phyloP scores from a whole-genome alignment of 495 filamentous ascomycete species.

The Annulohypoxylon maeteangense region DNA sequence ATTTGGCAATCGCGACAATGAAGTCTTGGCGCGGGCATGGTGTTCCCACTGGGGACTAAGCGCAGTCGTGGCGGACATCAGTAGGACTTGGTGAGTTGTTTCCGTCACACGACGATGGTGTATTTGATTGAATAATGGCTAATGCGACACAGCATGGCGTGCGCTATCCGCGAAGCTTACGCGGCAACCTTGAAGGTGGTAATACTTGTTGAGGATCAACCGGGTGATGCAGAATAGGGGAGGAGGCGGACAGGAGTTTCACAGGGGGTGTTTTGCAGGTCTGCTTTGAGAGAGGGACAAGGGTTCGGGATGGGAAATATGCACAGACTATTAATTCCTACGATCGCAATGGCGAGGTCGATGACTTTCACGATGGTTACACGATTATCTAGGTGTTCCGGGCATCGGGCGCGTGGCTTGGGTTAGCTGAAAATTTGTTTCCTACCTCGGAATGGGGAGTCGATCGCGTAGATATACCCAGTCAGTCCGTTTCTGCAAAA shows the following conservation, averaged over 20 bases:
- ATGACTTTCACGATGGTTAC: slow-evolving; percentile 42
- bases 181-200: slow-evolving; percentile 75
- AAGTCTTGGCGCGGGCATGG: slow-evolving; percentile 78
- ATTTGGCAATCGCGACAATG: slow-evolving; percentile 75
- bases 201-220: slow-evolving; percentile 67
- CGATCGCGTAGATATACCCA: slow-evolving; percentile 40
- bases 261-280: slow-evolving; percentile 9
- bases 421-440: slow-evolving; percentile 28
- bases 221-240: slow-evolving; percentile 50
- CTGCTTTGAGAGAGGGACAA: slow-evolving; percentile 12
- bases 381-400: slow-evolving; percentile 33
- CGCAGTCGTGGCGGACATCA: slow-evolving; percentile 72
- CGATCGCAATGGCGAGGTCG: slow-evolving; percentile 12
- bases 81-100: slow-evolving; percentile 68
- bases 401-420: slow-evolving; percentile 21
- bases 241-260: slow-evolving; percentile 19
- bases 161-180: slow-evolving; percentile 76
- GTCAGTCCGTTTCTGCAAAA: slow-evolving; percentile 19
- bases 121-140: slow-evolving; percentile 22
- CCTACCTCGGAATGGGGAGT: slow-evolving; percentile 33
- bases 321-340: slow-evolving; percentile 17
- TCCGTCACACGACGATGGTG: slow-evolving; percentile 38
- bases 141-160: slow-evolving; percentile 64
- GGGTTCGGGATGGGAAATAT: slow-evolving; percentile 13
- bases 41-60: slow-evolving; percentile 75